phyloP scores from a whole-genome alignment of 345 rosid genomes.

The Pugionium cornutum region DNA sequence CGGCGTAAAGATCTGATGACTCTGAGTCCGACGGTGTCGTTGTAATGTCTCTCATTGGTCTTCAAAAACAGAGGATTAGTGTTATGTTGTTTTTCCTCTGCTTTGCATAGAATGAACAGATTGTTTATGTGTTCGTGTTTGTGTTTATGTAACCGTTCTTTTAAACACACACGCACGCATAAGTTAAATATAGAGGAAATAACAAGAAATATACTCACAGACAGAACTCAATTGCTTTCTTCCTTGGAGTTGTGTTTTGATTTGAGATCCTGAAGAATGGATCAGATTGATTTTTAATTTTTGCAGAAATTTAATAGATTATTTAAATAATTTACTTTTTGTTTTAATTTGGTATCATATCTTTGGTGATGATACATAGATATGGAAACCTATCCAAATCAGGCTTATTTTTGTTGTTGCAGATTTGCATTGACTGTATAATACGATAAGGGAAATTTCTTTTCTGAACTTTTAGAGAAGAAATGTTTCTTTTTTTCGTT shows the following conservation, averaged over 20 bases:
- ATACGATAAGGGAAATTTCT: conserved; percentile 11
- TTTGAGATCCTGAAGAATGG: conserved; percentile 9
- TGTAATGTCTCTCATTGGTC: conserved; percentile 14
- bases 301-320: neutral
- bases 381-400: neutral
- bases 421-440: conserved; percentile 5
- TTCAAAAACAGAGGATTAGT: neutral
- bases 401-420: neutral
- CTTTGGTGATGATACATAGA: neutral
- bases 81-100: neutral
- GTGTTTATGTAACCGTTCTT: conserved; percentile 21
- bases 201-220: conserved; percentile 9
- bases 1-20: conserved; percentile 3
- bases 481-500: conserved; percentile 1
- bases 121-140: neutral
- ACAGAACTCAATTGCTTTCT: conserved; percentile 1
- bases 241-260: conserved; percentile 9
- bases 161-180: neutral
- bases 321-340: neutral
- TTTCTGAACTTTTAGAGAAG: neutral
- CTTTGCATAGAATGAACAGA: neutral
- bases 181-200: neutral
- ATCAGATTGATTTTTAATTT: neutral
- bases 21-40: conserved; percentile 6
- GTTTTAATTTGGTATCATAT: conserved; percentile 17